A percentile compares a stretch with the other conserved stretches of the same genome.
phyloP scores from a whole-genome alignment of 139 green algal species.

The Spirogloea muscicola region DNA sequence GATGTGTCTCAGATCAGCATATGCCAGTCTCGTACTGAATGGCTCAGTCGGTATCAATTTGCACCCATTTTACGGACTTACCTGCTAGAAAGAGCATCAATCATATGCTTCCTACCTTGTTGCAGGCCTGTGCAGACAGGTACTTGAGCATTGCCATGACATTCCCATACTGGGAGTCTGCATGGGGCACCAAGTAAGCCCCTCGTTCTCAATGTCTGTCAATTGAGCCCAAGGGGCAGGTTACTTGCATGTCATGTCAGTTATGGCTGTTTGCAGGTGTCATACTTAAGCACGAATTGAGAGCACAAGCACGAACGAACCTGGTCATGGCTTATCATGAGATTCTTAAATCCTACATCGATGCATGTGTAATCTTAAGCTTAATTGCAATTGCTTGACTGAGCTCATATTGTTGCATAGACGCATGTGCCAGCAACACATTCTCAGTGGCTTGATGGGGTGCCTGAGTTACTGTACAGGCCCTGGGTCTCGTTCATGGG shows the following conservation, averaged over 20 bases:
- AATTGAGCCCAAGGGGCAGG: too few relatives aligned
- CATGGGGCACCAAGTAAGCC: slow-evolving; percentile 71
- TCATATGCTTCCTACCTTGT: too few relatives aligned
- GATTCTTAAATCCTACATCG: neutral
- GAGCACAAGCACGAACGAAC: neutral
- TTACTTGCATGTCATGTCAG: too few relatives aligned
- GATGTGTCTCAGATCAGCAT: too few relatives aligned
- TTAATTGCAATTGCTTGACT: too few relatives aligned
- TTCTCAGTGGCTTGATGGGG: neutral
- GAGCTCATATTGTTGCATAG: neutral
- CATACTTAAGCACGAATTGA: too few relatives aligned
- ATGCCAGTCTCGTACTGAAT: too few relatives aligned
- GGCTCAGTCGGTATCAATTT: too few relatives aligned
- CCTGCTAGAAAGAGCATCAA: too few relatives aligned
- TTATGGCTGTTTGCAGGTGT: too few relatives aligned
- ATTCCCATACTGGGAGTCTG: slow-evolving; percentile 93
- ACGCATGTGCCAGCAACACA: neutral
- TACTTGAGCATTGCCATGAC: slow-evolving; percentile 34
- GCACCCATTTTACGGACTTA: too few relatives aligned
- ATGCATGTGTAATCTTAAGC: neutral
- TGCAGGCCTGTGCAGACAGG: slow-evolving; percentile 70
- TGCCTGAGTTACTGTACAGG: slow-evolving; percentile 56
- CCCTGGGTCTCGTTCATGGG: slow-evolving; percentile 74
- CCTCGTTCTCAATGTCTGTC: too few relatives aligned
- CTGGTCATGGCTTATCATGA: neutral